These are phyloP conservation scores for Stagonosporopsis rhizophila DNA, from an alignment of 2,329 filamentous ascomycete genomes.

Conservation along the genomic window DNA sequence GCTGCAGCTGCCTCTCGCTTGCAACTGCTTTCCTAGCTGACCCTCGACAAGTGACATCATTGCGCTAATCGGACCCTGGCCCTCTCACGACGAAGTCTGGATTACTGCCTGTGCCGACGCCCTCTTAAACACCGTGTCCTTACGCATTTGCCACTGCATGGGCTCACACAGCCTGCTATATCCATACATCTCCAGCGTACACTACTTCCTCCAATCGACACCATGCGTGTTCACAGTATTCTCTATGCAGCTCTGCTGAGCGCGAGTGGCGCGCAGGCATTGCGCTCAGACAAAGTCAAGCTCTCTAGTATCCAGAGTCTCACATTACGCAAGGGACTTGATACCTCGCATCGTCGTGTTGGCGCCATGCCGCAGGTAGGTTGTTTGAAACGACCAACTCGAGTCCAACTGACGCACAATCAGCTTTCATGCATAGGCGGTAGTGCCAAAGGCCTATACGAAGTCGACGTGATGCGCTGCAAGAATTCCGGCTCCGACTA, in stretches of 20 bases:
- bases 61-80: slow-evolving; percentile 6
- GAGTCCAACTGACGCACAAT: slow-evolving; percentile 18
- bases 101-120: slow-evolving; percentile 20
- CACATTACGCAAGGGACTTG: slow-evolving; percentile 72
- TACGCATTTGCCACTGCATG: slow-evolving; percentile 29
- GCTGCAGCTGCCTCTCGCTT: slow-evolving; percentile 9
- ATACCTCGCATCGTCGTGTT: slow-evolving; percentile 79
- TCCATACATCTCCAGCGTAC: not conserved
- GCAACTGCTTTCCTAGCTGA: not conserved
- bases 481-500: slow-evolving; percentile 85
- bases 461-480: slow-evolving; percentile 85
- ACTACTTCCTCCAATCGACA: not conserved
- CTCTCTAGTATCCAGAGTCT: slow-evolving; percentile 75
- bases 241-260: slow-evolving; percentile 45
- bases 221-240: slow-evolving; percentile 42
- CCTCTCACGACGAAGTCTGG: slow-evolving; percentile 23
- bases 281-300: slow-evolving; percentile 60
- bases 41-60: slow-evolving; percentile 24
- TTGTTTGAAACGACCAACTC: not conserved
- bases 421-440: slow-evolving; percentile 78
- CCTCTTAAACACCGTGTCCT: slow-evolving; percentile 36
- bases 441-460: slow-evolving; percentile 67
- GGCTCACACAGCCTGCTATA: slow-evolving; percentile 2
- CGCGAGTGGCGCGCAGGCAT: slow-evolving; percentile 38
- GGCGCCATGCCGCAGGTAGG: slow-evolving; percentile 68